Evolutionary conservation across 768 basidiomycete species (phyloP), one percentile per base, ranked within the genome.

Genomic region (Rossbeevera mucosa): DNA sequence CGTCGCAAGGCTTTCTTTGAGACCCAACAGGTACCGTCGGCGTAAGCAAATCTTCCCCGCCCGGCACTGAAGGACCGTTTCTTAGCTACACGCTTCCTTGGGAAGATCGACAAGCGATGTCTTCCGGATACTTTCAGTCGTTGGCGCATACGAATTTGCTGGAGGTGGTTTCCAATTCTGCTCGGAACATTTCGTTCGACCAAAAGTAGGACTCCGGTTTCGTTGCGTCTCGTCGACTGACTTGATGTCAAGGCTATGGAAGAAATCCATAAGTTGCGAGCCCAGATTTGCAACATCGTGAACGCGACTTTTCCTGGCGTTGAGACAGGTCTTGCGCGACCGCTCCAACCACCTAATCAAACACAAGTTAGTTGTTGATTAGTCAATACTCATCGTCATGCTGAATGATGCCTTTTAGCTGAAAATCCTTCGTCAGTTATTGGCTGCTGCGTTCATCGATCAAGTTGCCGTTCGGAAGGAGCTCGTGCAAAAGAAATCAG

Each of bases 121-220:
- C 26, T 90, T 97, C 72, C 86, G 87, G 59, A 71, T 87, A 29
- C 76, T 99, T 8, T 94, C 94, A 13, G 92, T 95, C n/a, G 84
- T 96, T 16, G 96, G 96, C 0, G 96, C 95, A 3, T 98, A 93
- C 66, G 94, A 96, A 66, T 95, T 88, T 66, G 88, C 88, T 20
- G 87, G 90, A 8, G 89, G 88, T 22, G 83, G 83, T 2, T 78
- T 80, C 51, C 67, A 77, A 20, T 99, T 98, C 68, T 99, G 96
- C 67, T 69, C 72, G 11, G 83, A 89, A 33, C 91, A 98, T 68
- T 99, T 96, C 60, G 87, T 98, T 20, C 76, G 93, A 55, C 78
- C 79, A 0, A 98, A 97, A 78, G 94, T 93, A 61, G 30, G 74
- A 44, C 22, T 5, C 5, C 21, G 28, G 2, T 22, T 11, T 43